These are phyloP conservation scores for Brassica hybrid DNA, from an alignment of 441 rosid species.

Conservation along the genomic window DNA sequence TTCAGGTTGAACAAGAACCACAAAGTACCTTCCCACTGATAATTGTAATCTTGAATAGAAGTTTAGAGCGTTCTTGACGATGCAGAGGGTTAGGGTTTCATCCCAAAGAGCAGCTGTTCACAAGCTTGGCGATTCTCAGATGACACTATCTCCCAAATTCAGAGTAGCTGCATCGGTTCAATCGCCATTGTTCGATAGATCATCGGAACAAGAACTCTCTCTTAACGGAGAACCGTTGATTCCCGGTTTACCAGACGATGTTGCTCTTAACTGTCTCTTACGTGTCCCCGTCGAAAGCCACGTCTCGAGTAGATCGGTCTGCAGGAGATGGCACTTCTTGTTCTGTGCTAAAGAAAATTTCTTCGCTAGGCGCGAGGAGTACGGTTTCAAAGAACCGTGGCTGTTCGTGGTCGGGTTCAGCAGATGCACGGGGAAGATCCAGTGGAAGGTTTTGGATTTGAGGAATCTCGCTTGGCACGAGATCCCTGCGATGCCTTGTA, in stretches of 20 bases:
- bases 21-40: constrained; percentile 7
- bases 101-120: constrained; percentile 81
- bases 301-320: constrained; percentile 60
- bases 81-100: constrained; percentile 88
- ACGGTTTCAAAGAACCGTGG: constrained; percentile 85
- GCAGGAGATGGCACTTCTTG: constrained; percentile 82
- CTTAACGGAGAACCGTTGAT: constrained; percentile 65
- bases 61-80: constrained; percentile 38
- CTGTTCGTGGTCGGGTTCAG: constrained; percentile 80
- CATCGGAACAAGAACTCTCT: constrained; percentile 58
- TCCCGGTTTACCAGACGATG: constrained; percentile 93
- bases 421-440: constrained; percentile 78
- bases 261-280: constrained; percentile 79
- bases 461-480: constrained; percentile 79
- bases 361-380: constrained; percentile 70
- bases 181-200: constrained; percentile 57
- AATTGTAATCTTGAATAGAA: neutral
- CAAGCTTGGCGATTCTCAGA: constrained; percentile 81
- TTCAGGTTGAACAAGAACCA: constrained; percentile 31
- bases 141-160: constrained; percentile 83
- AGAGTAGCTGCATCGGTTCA: constrained; percentile 61
- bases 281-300: constrained; percentile 82
- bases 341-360: constrained; percentile 73
- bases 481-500: constrained; percentile 87
- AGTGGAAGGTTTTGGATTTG: constrained; percentile 87